These are phyloP conservation scores for Exophiala bonariae DNA, from an alignment of 2,329 filamentous ascomycete genomes.

Conservation along the genomic window DNA sequence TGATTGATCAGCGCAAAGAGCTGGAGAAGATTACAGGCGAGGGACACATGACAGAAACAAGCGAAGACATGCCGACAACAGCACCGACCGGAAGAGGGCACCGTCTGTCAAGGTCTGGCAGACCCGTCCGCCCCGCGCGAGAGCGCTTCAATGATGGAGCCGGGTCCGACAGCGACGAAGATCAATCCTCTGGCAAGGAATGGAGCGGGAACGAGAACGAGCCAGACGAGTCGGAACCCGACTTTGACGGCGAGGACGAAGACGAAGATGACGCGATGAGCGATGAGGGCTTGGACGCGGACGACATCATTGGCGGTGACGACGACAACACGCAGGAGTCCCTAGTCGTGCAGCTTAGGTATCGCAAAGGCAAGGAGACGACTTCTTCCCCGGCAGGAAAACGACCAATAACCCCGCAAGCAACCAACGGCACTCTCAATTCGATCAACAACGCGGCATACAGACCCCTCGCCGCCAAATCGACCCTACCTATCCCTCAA, in stretches of 20 bases:
- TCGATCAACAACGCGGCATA: neutral
- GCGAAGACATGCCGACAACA: constrained; percentile 44
- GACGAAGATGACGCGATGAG: constrained; percentile 55
- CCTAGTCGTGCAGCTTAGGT: constrained; percentile 71
- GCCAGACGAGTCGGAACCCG: constrained; percentile 62
- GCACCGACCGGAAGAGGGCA: constrained; percentile 42
- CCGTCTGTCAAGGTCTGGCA: constrained; percentile 20
- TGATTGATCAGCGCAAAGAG: constrained; percentile 51
- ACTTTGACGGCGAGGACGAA: constrained; percentile 74
- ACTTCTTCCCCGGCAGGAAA: neutral
- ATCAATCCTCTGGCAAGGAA: constrained; percentile 60
- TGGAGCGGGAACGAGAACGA: constrained; percentile 34
- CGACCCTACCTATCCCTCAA: neutral
- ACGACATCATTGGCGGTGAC: constrained; percentile 49
- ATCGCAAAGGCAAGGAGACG: constrained; percentile 27
- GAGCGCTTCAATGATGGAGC: constrained; percentile 36
- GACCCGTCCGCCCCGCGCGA: constrained; percentile 22
- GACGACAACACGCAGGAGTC: constrained; percentile 51
- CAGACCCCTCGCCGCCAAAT: neutral
- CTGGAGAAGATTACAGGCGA: constrained; percentile 42
- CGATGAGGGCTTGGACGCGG: constrained; percentile 31
- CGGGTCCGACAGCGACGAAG: constrained; percentile 57
- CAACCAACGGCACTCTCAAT: neutral
- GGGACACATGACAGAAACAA: constrained; percentile 44
- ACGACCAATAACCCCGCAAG: neutral